These are phyloP conservation scores for Wickerhamomyces rabaulensis DNA, from an alignment of 805 yeast species.

Conservation along the genomic window DNA sequence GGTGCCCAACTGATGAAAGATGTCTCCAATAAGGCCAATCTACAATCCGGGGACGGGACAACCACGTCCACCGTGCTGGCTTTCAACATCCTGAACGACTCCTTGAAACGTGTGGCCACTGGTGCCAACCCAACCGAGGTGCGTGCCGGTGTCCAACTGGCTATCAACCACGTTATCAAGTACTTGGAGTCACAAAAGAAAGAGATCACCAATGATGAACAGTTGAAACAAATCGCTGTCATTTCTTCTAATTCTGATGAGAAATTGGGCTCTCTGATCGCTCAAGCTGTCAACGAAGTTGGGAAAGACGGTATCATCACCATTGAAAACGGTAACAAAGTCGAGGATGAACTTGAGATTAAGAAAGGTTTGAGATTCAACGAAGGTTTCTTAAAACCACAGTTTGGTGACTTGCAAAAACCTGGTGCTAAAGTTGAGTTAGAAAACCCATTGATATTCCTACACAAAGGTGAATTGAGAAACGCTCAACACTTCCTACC, in stretches of 20 bases:
- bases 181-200: slow-evolving; percentile 81
- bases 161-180: slow-evolving; percentile 87
- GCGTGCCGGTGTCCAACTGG: slow-evolving; percentile 96
- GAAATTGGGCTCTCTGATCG: slow-evolving; percentile 86
- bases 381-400: slow-evolving; percentile 95
- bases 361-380: slow-evolving; percentile 98
- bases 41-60: slow-evolving; percentile 98
- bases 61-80: slow-evolving; percentile 97
- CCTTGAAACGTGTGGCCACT: slow-evolving; percentile 95
- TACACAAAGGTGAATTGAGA: slow-evolving; percentile 28
- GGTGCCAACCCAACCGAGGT: slow-evolving; percentile 99
- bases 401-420: slow-evolving; percentile 75
- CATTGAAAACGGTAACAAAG: slow-evolving; percentile 94
- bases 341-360: slow-evolving; percentile 93
- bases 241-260: slow-evolving; percentile 95
- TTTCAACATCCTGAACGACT: slow-evolving; percentile 90
- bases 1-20: slow-evolving; percentile 95
- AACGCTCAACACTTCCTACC: slow-evolving; percentile 61
- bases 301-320: slow-evolving; percentile 99
- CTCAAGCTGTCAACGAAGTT: slow-evolving; percentile 96
- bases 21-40: slow-evolving; percentile 95
- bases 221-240: slow-evolving; percentile 97
- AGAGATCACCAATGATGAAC: slow-evolving; percentile 89
- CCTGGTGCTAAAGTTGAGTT: slow-evolving; percentile 90
- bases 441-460: slow-evolving; percentile 83